Base-by-base conservation (phyloP, 768 basidiomycete genomes). In the Pleurotus tuoliensis region DNA sequence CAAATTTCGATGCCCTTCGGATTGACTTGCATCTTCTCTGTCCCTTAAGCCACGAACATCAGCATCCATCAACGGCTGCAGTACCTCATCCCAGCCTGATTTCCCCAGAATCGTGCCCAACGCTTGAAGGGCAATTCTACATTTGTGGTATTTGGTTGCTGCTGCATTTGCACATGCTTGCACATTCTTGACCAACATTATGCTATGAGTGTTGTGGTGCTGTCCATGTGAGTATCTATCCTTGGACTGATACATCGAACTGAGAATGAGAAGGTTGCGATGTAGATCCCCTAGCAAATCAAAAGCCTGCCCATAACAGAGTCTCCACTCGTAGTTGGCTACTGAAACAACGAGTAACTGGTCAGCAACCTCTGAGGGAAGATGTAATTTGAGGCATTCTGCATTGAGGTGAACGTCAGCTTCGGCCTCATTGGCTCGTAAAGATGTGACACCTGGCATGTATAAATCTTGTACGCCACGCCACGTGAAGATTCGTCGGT, bases 161-260 rank as follows among this genome's bases (percentile, higher is more conserved):
- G n/a, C 25, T 3, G 4, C 13, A 20, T 38, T 16, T 3, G 20
- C 37, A 2, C 59, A 61, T 2, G 39, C 41, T 16, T 62, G 46
- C 11, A 67, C 37, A 24, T 24, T 30, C 2, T 50, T 37, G 34
- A 72, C 59, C 8, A 66, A 40, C 0, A 54, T 56, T 6, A 61
- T 52, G 30, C 63, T 66, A 1, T 63, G 63, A 4, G 65, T 71
- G n/a, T 64, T 61, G 56, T 58, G 58, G 2, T 55, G 52, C 41
- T 71, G 68, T 0, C 71, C 70, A 5, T 7, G 40, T 41, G 16
- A 12, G 16, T 41, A 41, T 41, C 40, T 12, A 41, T 41, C 40
- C 40, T 41, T 41, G 12, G 5, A 41, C 16, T 41, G 40, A 16
- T 41, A 41, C 40, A 41, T 41, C 4, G 40, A 41, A 4, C 40